Evolutionary conservation across 2,329 filamentous ascomycete species (phyloP).

Genomic region (Monosporascus sp.): DNA sequence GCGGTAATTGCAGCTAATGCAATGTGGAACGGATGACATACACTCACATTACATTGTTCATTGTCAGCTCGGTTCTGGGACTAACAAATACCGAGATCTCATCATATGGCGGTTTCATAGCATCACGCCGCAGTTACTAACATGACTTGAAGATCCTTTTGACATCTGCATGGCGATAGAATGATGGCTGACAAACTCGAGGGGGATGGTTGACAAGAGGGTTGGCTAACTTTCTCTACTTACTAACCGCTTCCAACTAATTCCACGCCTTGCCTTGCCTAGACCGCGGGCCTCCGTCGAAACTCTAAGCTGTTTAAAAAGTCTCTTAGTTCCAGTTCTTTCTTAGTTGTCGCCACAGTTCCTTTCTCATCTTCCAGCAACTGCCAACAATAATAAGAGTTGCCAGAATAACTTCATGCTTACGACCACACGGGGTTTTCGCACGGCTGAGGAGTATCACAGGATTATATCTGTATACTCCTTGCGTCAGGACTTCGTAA

Average conservation of each 20-base stretch:
- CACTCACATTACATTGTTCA: not conserved
- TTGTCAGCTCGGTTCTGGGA: not conserved
- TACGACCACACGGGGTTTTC: conserved; percentile 28
- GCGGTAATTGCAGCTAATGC: not conserved
- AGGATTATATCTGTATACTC: conserved; percentile 55
- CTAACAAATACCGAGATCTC: not conserved
- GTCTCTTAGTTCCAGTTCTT: not conserved
- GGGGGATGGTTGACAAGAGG: too few relatives aligned
- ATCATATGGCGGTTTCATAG: not conserved
- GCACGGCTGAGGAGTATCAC: conserved; percentile 60
- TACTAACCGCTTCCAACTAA: not conserved
- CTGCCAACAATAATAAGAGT: conserved; percentile 1
- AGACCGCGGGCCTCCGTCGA: not conserved
- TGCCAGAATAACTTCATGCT: conserved; percentile 28
- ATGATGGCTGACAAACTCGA: too few relatives aligned
- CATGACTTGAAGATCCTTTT: too few relatives aligned
- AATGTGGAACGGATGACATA: not conserved
- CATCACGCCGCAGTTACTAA: not conserved
- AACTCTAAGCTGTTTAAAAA: not conserved
- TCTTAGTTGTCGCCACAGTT: not conserved
- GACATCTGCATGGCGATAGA: too few relatives aligned
- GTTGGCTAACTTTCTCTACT: not conserved
- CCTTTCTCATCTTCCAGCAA: not conserved
- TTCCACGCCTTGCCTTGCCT: not conserved
- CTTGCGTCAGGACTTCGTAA: conserved; percentile 53